Evolutionary conservation across 805 yeast species (phyloP).

Genomic region (Yarrowia divulgata): DNA sequence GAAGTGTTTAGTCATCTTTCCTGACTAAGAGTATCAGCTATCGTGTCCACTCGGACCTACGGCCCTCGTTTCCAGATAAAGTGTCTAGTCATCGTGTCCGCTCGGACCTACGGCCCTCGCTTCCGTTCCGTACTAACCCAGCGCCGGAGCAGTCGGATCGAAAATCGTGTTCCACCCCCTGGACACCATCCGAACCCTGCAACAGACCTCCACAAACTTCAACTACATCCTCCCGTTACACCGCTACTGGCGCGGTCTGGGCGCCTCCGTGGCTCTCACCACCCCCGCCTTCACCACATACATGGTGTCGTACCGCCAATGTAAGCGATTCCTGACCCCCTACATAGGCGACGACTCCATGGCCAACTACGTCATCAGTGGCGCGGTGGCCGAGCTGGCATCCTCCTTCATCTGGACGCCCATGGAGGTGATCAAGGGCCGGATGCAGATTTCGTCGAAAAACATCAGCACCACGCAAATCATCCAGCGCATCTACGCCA

Average conservation of each 20-base stretch:
- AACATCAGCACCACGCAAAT: constrained; percentile 41
- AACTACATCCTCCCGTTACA: constrained; percentile 51
- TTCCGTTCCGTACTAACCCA: constrained; percentile 3
- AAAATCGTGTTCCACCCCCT: constrained; percentile 42
- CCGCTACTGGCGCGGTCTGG: constrained; percentile 54
- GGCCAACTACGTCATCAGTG: constrained; percentile 51
- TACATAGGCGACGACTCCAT: constrained; percentile 50
- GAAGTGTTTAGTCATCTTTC: too few species aligned
- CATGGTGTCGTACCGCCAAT: constrained; percentile 53
- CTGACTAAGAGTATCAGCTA: too few species aligned
- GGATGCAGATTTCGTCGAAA: constrained; percentile 51
- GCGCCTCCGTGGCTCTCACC: constrained; percentile 52
- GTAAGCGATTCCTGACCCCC: constrained; percentile 51
- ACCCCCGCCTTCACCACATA: constrained; percentile 56
- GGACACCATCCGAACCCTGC: constrained; percentile 54
- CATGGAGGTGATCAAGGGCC: constrained; percentile 57
- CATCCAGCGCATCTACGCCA: constrained; percentile 41
- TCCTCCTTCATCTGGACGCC: constrained; percentile 55
- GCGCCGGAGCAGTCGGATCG: constrained; percentile 42
- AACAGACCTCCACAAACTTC: constrained; percentile 53
- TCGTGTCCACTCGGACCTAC: too few species aligned
- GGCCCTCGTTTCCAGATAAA: too few species aligned
- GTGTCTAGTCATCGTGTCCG: too few species aligned
- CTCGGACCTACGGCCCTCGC: too few species aligned
- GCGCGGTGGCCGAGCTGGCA: constrained; percentile 53